A percentile compares a stretch with the other conserved stretches of the same genome.
Conservation (phyloP, 164 flowering plant species). For the Berberis thunbergii region DNA sequence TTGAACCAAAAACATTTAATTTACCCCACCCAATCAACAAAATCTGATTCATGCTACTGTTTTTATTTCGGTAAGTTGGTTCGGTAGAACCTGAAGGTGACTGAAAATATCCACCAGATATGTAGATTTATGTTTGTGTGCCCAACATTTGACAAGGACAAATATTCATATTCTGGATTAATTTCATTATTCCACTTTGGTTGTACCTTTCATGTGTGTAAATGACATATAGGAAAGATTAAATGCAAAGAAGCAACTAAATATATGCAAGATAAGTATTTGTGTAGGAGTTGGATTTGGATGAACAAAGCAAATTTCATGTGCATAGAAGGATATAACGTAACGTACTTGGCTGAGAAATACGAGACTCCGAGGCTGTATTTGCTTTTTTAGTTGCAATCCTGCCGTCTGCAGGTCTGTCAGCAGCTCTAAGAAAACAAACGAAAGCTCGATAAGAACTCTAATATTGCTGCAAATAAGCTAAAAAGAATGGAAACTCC, state of each 20-base stretch:
- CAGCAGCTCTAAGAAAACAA: constrained; percentile 44
- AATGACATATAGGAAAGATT: too few species aligned
- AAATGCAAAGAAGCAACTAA: neutral
- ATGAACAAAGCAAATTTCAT: neutral
- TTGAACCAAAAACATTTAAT: neutral
- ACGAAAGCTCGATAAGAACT: neutral
- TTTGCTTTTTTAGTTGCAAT: constrained; percentile 53
- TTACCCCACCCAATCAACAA: too few species aligned
- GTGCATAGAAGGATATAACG: neutral
- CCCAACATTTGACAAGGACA: too few species aligned
- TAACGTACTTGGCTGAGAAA: constrained; percentile 33
- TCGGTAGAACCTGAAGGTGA: too few species aligned
- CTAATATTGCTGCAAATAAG: neutral
- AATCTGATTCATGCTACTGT: too few species aligned
- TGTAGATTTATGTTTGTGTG: too few species aligned
- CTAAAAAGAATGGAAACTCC: too few species aligned
- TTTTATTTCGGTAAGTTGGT: too few species aligned
- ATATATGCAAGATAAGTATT: neutral
- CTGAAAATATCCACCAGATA: too few species aligned
- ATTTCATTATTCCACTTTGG: too few species aligned
- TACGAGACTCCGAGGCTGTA: constrained; percentile 19
- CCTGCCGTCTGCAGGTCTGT: constrained; percentile 49
- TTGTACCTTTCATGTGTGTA: too few species aligned
- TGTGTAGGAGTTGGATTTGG: neutral
- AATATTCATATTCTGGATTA: too few species aligned